Base-by-base conservation (phyloP, 768 basidiomycete species). In the Agaricus blazei region DNA sequence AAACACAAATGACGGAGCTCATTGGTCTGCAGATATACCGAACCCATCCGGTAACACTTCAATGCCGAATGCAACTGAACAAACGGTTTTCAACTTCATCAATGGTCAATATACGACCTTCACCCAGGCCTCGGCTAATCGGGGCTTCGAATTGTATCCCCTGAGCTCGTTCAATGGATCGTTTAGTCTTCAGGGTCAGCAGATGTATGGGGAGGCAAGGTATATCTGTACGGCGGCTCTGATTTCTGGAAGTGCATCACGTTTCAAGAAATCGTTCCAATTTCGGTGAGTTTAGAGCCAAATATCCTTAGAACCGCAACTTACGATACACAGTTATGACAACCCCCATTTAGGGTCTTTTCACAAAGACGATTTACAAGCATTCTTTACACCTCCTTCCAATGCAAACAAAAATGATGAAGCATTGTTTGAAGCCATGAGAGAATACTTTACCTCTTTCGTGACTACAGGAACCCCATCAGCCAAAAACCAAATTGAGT, bases 131-230 rank as follows among this genome's bases (percentile, higher is more conserved):
- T 67, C 74, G 1, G 67, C 74, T 48, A 52, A 67, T 26, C 49
- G 58, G 7, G 71, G 69, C 14, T 41, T 74, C 8, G 54, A 59
- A 6, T 60, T 68, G 7, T 77, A 77, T 53, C 74, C 75, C 0
- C 54, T 75, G 23, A 51, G 58, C 4, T 65, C 66, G 41, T 77
- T 65, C 60, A 58, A 64, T 34, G 62, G 58, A 9, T 72, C 70
- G 6, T 67, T 74, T 34, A 71, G 72, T 51, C 63, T 72, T 8
- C 74, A 75, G 56, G 73, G 68, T 8, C 72, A 75, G 46, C 72
- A 74, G 58, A 76, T 77, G 72, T 77, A 76, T 56, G 75, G 75
- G 28, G 75, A 77, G 52, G 67, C 67, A 49, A 60, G 75, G 48
- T 76, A 74, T 47, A 75, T 77, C n/a, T 77, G 75, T 56, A 70